A percentile compares a stretch with the other conserved stretches of the same genome.
Evolutionary conservation across 1,284 basidiomycete genomes (phyloP).

Genomic region (Wallemia hederae): DNA sequence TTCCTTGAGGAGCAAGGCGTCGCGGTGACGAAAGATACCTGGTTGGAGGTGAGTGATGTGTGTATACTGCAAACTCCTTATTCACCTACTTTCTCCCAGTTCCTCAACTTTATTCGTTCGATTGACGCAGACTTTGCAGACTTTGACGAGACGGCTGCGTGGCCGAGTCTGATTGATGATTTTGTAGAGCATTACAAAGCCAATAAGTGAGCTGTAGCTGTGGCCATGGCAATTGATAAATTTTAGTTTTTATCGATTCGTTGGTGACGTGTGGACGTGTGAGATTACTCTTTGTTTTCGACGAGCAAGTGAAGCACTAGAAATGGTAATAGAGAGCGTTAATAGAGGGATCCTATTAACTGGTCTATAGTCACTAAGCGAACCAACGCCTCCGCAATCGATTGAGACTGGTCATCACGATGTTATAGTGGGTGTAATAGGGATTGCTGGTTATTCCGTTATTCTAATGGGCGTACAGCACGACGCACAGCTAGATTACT

Average conservation of each 20-base stretch:
- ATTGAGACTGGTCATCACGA: slow-evolving; percentile 78
- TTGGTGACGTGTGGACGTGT: not conserved
- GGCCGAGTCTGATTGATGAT: not conserved
- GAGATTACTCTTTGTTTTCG: too few species aligned
- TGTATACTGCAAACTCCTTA: not conserved
- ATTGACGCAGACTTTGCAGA: not conserved
- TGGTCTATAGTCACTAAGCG: not conserved
- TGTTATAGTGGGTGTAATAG: slow-evolving; percentile 43
- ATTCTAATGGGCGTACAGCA: slow-evolving; percentile 26
- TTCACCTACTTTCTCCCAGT: not conserved
- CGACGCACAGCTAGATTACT: slow-evolving; percentile 93
- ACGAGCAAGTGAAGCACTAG: too few species aligned
- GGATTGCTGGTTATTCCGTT: slow-evolving; percentile 1
- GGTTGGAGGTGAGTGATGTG: not conserved
- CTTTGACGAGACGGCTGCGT: not conserved
- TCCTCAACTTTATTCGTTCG: not conserved
- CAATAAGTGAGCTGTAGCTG: not conserved
- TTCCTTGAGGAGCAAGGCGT: not conserved
- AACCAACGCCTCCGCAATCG: slow-evolving; percentile 26
- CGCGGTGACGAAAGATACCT: not conserved
- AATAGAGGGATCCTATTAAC: too few species aligned
- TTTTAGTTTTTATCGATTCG: not conserved
- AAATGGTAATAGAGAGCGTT: too few species aligned
- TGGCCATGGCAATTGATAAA: too few species aligned
- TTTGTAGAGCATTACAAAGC: not conserved